Evolutionary conservation across 345 rosid species (phyloP).

Genomic region (Triadica sebifera): DNA sequence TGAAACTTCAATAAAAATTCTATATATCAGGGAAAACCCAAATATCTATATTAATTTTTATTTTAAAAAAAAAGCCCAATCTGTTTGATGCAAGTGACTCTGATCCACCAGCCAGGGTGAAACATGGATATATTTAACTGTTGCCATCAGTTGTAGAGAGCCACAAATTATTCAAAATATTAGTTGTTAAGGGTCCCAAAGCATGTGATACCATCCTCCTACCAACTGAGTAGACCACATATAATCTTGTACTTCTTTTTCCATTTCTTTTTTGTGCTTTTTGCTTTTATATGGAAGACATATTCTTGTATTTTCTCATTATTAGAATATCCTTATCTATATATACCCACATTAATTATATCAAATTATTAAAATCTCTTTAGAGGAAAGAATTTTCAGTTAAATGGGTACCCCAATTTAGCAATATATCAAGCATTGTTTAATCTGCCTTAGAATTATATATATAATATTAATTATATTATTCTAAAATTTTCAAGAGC

Average conservation of each 20-base stretch:
- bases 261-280: constrained; percentile 4
- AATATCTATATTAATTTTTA: background rate
- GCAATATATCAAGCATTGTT: no score
- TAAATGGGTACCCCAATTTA: background rate
- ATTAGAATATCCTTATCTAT: constrained; percentile 4
- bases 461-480: background rate
- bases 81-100: constrained; percentile 2
- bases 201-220: constrained; percentile 22
- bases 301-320: constrained; percentile 8
- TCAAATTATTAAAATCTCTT: no score
- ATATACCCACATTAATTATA: no score
- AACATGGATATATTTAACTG: constrained; percentile 19
- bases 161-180: constrained; percentile 13
- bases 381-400: background rate
- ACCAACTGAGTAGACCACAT: no score
- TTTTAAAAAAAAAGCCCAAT: background rate
- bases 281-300: constrained; percentile 6
- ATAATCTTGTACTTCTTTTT: constrained; percentile 2
- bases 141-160: constrained; percentile 6
- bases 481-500: background rate
- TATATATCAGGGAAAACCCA: no score
- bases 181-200: constrained; percentile 28
- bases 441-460: no score
- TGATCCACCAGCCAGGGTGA: constrained; percentile 9
- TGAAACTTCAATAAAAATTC: no score